phyloP scores from a whole-genome alignment of 106 monocot species.

The Phalaenopsis equestris region DNA sequence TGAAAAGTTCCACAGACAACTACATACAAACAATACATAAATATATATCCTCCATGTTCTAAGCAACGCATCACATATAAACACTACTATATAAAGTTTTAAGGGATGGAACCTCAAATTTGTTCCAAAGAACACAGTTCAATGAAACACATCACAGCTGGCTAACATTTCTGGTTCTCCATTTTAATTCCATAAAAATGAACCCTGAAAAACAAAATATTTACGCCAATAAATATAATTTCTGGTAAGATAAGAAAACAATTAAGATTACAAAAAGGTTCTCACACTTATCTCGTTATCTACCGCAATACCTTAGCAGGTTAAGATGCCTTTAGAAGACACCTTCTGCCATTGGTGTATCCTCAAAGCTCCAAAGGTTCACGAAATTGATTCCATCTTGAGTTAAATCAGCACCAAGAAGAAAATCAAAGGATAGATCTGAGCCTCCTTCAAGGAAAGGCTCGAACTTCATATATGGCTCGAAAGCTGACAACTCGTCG shows the following conservation, averaged over 20 bases:
- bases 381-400: slow-evolving; percentile 25
- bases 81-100: background rate
- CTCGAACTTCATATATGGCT: slow-evolving; percentile 37
- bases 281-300: slow-evolving; percentile 9
- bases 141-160: slow-evolving; percentile 1
- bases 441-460: slow-evolving; percentile 34
- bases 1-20: background rate
- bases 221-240: background rate
- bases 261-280: background rate
- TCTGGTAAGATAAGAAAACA: background rate
- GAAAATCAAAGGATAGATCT: slow-evolving; percentile 32
- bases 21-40: background rate
- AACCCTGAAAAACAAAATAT: slow-evolving; percentile 17
- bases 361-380: slow-evolving; percentile 72
- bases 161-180: slow-evolving; percentile 2
- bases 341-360: slow-evolving; percentile 29
- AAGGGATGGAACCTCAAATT: slow-evolving; percentile 1
- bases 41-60: background rate
- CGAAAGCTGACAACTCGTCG: slow-evolving; percentile 41
- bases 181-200: background rate
- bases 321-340: slow-evolving; percentile 14
- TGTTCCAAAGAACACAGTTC: background rate
- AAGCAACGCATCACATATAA: slow-evolving; percentile 3
- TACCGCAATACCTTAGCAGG: background rate
- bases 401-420: slow-evolving; percentile 25